Evolutionary conservation across 371 early-diverging fungal species (phyloP).

Genomic region (Smittium mucronatum): DNA sequence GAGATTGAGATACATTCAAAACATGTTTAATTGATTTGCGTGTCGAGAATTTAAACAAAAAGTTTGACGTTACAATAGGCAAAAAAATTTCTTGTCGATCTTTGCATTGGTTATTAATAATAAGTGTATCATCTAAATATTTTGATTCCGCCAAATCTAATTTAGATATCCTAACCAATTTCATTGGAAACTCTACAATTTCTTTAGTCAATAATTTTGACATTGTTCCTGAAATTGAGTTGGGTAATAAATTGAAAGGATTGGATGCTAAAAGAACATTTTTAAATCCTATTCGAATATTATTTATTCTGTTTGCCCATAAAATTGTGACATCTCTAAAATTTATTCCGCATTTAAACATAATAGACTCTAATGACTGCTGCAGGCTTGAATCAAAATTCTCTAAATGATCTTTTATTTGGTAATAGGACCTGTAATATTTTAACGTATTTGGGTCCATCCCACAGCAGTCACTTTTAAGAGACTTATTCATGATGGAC

Average conservation of each 20-base stretch:
- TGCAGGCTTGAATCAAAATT: neutral
- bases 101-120: no score
- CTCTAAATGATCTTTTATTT: neutral
- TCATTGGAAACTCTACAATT: neutral
- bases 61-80: no score
- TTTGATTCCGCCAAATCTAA: no score
- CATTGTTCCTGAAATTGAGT: neutral
- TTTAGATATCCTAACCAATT: no score
- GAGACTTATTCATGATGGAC: neutral
- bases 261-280: neutral
- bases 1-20: neutral
- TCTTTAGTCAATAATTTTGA: neutral
- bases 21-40: neutral
- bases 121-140: no score
- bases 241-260: neutral
- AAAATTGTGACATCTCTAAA: neutral
- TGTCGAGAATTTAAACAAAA: no score
- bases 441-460: neutral
- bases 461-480: neutral
- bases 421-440: neutral
- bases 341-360: neutral
- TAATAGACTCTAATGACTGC: neutral
- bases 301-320: neutral
- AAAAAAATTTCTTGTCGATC: no score
- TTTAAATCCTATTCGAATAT: neutral